Evolutionary conservation across 1,284 basidiomycete genomes (phyloP), one percentile per base, ranked within the genome.

Genomic region (Rhodotorula sp.): DNA sequence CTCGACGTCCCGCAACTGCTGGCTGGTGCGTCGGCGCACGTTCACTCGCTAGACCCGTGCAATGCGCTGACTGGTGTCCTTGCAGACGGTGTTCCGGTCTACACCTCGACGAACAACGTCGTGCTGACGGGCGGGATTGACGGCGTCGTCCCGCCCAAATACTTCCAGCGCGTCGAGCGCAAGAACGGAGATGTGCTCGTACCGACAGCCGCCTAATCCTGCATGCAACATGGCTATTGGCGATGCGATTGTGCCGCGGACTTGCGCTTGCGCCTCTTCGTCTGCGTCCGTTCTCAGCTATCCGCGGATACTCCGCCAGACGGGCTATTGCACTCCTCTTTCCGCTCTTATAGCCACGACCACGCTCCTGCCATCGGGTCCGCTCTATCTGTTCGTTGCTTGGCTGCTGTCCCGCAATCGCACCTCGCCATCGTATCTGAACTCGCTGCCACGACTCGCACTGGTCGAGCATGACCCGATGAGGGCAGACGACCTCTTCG

Each of bases 41-140:
- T 41, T 14, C n/a, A n/a, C 2, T 10, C 2, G 9, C 9, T 14
- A 12, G 5, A 4, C 21, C 5, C 4, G 16, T 13, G 7, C 27
- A 14, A 16, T 19, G 8, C n/a, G 23, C 53, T 57, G 25, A 50
- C 54, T 50, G 21, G 27, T 7, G 7, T 7, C 4, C 44, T 17
- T 27, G 10, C 85, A 61, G 87, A 87, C 14, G 90, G 90, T 0
- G 84, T 93, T 78, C 83, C 85, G 61, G 91, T 96, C 76, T 87
- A 85, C 78, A 81, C 91, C 2, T 94, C 92, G 1, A 83, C 86
- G 2, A 96, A 95, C 74, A 91, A 91, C 4, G 93, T 95, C 12
- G 86, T 96, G 23, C 85, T 96, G 10, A 91, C 91, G 0, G 86
- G 87, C 66, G 93, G 93, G 67, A 82, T 83, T 42, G 78, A 80